Percentiles rank a stretch among this genome's conserved stretches.
Conservation (phyloP, 345 rosid species). For the Boechera divaricarpa region DNA sequence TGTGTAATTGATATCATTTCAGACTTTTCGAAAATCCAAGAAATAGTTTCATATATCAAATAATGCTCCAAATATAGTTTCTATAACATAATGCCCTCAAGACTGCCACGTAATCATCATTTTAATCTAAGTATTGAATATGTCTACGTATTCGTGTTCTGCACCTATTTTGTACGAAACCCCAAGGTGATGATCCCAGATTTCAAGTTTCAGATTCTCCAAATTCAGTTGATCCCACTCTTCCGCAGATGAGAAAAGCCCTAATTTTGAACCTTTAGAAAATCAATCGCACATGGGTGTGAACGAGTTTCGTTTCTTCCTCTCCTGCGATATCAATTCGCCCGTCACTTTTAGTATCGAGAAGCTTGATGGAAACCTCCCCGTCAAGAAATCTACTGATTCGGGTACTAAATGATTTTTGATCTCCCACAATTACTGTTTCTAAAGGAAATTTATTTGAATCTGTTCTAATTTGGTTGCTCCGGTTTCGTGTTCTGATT, state of each 20-base stretch:
- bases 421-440: too few species aligned
- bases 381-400: conserved; percentile 53
- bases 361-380: conserved; percentile 76
- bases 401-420: conserved; percentile 47
- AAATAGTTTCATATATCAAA: too few species aligned
- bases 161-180: too few species aligned
- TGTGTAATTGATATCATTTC: too few species aligned
- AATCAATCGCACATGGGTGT: conserved; percentile 55
- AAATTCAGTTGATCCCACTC: conserved; percentile 1
- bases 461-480: conserved; percentile 6
- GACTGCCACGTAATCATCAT: too few species aligned
- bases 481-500: too few species aligned
- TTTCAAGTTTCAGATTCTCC: conserved; percentile 2
- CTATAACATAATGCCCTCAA: too few species aligned
- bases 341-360: conserved; percentile 94
- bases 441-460: background rate
- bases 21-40: too few species aligned
- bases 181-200: background rate
- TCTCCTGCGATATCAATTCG: conserved; percentile 93
- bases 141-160: too few species aligned
- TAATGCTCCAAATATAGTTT: too few species aligned
- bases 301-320: conserved; percentile 94
- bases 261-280: conserved; percentile 20
- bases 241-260: conserved; percentile 23
- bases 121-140: too few species aligned